Evolutionary conservation across 352 stramenopile species (phyloP).

Genomic region (Phytophthora hybrid): DNA sequence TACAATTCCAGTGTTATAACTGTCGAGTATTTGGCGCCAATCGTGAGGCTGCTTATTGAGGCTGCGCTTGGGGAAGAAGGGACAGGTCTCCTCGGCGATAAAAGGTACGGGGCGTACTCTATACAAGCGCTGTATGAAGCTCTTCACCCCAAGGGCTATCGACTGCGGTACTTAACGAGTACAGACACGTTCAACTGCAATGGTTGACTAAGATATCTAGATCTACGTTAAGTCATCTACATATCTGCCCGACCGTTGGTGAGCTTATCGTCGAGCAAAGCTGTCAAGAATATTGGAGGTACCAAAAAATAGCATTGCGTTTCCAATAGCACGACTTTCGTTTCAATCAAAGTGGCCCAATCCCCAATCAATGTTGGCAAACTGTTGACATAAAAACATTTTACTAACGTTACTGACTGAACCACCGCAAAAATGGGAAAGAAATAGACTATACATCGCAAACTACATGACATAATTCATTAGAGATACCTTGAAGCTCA

Average conservation of each 20-base stretch:
- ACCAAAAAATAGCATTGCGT: too few species aligned
- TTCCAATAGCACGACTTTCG: too few species aligned
- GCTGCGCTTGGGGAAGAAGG: neutral
- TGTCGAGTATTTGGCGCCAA: neutral
- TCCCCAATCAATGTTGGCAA: too few species aligned
- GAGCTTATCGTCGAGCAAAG: too few species aligned
- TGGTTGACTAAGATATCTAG: too few species aligned
- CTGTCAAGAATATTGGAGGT: too few species aligned
- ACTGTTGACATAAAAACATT: too few species aligned
- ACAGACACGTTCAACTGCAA: too few species aligned
- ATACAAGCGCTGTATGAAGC: neutral
- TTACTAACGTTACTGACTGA: neutral
- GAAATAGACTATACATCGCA: neutral
- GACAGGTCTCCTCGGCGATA: neutral
- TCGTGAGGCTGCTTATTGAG: neutral
- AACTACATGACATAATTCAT: conserved; percentile 10
- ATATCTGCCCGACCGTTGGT: too few species aligned
- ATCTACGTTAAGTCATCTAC: too few species aligned
- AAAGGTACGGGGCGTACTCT: neutral
- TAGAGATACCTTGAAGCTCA: neutral
- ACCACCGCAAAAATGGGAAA: neutral
- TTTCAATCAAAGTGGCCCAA: neutral
- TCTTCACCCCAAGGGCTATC: too few species aligned
- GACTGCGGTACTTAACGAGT: too few species aligned
- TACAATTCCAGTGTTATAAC: neutral